Evolutionary conservation across 2,329 filamentous ascomycete species (phyloP), one percentile per base, ranked within the genome.

Genomic region (Cytospora leucostoma): DNA sequence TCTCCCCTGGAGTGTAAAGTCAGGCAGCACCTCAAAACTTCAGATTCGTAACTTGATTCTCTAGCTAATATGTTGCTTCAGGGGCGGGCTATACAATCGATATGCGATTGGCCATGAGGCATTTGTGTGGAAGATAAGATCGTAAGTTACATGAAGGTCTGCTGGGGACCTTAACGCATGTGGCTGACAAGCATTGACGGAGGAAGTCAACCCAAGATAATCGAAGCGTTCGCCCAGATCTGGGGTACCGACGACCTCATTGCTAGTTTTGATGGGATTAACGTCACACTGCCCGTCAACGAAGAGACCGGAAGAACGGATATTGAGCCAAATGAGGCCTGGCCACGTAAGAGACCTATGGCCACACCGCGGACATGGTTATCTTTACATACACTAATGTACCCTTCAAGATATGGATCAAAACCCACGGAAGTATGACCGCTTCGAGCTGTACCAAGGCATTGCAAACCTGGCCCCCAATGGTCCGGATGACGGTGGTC

Each of bases 221-320:
- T 62, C 5, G 59, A 62, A 17, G 55, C 32, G 7, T 65, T 65
- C 49, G 59, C 59, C 19, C 54, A 57, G 37, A n/a, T 58, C 19
- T 65, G 62, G 62, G 59, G 52, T 3, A 62, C 59, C 38, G 54
- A 65, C n/a, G 62, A 65, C 50, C 54, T 62, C 8, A 62, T 65
- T 7, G 59, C 62, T 47, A 62, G 52, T 27, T 65, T 65, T 49
- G 62, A 65, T 19, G 62, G 62, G 10, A 65, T 65, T 7, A 65
- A 65, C 37, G 21, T 65, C 21, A 57, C 62, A 34, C 34, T 62
- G 3, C 62, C 59, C 27, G 38, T 62, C 59, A 65, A 65, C 47
- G 49, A 62, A 7, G 27, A 58, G 7, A 54, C 59, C 7, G 62
- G 62, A 2, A 57, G 62, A 21, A 62, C 62, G 19, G 62, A 65